phyloP scores from a whole-genome alignment of 345 rosid species.

The Moringa oleifera region DNA sequence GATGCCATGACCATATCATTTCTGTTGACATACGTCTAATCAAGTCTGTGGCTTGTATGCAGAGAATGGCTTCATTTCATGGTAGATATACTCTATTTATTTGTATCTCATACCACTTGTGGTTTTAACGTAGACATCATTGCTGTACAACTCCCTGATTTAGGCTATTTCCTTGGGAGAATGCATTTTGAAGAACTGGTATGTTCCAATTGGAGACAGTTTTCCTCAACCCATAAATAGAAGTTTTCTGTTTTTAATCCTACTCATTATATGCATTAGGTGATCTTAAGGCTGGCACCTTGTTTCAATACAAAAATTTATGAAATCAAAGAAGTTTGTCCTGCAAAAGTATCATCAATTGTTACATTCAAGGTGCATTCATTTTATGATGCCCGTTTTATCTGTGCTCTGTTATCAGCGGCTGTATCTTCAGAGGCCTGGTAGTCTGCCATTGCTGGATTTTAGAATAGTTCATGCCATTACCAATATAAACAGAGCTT shows the following conservation, averaged over 20 bases:
- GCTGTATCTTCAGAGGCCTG: too few species aligned
- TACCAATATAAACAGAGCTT: background rate
- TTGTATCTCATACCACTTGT: background rate
- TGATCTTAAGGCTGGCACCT: background rate
- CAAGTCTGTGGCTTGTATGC: background rate
- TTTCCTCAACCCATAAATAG: background rate
- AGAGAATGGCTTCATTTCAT: background rate
- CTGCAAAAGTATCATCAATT: background rate
- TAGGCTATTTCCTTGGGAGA: background rate
- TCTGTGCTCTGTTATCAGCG: background rate
- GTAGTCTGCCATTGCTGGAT: too few species aligned
- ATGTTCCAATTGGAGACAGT: too few species aligned
- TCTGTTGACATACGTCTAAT: background rate
- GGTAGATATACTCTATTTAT: background rate
- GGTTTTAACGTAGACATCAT: background rate
- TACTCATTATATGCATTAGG: background rate
- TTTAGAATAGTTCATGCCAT: background rate
- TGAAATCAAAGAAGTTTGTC: too few species aligned
- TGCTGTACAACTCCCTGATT: background rate
- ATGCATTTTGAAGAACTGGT: background rate
- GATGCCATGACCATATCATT: constrained; percentile 7
- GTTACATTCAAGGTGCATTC: background rate
- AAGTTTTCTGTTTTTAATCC: background rate
- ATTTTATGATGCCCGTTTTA: background rate
- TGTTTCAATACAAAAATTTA: background rate